Conservation (phyloP, 495 filamentous ascomycete genomes). For the Oleoguttula mirabilis region DNA sequence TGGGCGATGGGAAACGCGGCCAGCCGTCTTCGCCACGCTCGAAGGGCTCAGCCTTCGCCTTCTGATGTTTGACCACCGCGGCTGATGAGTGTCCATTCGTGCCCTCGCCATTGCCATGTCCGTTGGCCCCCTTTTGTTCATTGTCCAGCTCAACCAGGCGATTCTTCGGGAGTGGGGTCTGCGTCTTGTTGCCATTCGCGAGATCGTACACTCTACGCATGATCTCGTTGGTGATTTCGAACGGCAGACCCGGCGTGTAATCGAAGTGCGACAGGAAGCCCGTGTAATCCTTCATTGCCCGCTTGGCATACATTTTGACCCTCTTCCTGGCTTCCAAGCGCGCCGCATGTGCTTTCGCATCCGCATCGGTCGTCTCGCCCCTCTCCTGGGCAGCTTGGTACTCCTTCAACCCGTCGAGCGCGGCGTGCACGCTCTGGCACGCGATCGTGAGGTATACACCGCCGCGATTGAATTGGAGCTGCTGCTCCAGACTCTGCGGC, state of each 20-base stretch:
- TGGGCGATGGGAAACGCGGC: slow-evolving; percentile 28
- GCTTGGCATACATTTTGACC: slow-evolving; percentile 59
- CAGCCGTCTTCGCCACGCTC: slow-evolving; percentile 23
- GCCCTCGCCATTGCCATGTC: slow-evolving; percentile 5
- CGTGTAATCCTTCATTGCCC: slow-evolving; percentile 58
- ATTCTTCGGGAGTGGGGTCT: slow-evolving; percentile 16
- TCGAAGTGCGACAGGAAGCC: slow-evolving; percentile 58
- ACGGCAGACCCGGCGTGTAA: slow-evolving; percentile 57
- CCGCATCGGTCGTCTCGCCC: slow-evolving; percentile 14
- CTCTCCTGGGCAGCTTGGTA: slow-evolving; percentile 27
- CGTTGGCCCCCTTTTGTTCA: slow-evolving; percentile 9
- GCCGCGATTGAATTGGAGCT: slow-evolving; percentile 64
- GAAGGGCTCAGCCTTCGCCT: slow-evolving; percentile 17
- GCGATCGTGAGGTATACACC: slow-evolving; percentile 62
- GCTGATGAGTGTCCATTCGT: slow-evolving; percentile 17
- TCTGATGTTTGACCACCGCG: slow-evolving; percentile 24
- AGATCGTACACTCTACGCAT: slow-evolving; percentile 49
- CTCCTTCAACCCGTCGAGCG: slow-evolving; percentile 35
- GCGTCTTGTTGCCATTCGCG: slow-evolving; percentile 27
- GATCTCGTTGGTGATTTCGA: slow-evolving; percentile 55
- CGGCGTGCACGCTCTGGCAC: slow-evolving; percentile 46
- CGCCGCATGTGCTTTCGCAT: slow-evolving; percentile 30
- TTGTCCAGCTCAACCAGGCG: slow-evolving; percentile 16
- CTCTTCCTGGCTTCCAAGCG: slow-evolving; percentile 49
- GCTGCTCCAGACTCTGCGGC: slow-evolving; percentile 58